Evolutionary conservation across 176 grass and related monocot genomes (phyloP), one percentile per base, ranked within the genome.

Genomic region (Bothriochloa decipiens): DNA sequence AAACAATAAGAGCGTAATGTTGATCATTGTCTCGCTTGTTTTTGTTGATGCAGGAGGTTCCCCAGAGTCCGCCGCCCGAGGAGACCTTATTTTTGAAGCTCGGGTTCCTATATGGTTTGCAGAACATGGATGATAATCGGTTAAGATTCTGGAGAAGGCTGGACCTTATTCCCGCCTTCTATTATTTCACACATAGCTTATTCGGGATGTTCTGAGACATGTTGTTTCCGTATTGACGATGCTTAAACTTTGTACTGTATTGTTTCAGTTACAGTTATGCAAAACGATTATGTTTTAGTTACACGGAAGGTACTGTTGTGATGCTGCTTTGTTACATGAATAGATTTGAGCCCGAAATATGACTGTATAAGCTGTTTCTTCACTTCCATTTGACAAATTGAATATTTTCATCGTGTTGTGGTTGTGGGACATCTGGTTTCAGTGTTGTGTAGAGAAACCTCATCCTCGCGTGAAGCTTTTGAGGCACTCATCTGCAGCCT

Each of bases 61-160:
- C 93, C 93, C 16, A 90, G 93, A 74, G 84, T 90, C 80, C 88
- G 93, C 33, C 83, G 90, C 11, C 90, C 90, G 1, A 84, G 87
- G 26, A 90, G 88, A 75, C 88, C 90, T 0, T 89, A 82, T 76
- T 88, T 87, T 39, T 93, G 84, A 92, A 76, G 78, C 22, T 50
- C 16, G 1, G n/a, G 46, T 18, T 18, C 50, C 40, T 0, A 23
- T 33, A 64, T 49, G 76, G 76, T 36, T 52, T 13, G 41, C 33
- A 28, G 64, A 67, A 66, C 50, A 60, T 79, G 28, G 20, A 68
- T 17, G 8, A 65, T 61, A 68, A 29, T 20, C 29, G 9, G 55
- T 39, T 39, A 7, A 69, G 74, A 87, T 69, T 53, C 7, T 15
- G 49, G 79, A 81, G 47, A 41, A 75, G 74, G 27, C 41, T 72